Base-by-base conservation (phyloP, 805 yeast genomes). In the Lipomyces lipofer region DNA sequence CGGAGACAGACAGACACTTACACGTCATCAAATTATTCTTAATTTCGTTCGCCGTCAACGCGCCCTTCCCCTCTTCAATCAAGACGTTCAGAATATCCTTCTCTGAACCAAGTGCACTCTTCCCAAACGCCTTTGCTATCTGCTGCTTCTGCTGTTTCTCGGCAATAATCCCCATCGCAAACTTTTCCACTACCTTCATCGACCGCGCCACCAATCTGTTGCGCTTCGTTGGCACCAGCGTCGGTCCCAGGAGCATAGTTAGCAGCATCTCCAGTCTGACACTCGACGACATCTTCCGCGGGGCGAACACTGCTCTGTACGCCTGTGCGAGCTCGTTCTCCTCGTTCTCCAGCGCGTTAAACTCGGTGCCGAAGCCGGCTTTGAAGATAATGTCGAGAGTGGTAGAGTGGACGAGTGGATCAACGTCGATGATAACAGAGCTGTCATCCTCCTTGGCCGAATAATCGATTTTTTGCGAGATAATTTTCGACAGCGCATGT, bases 361-460 rank as follows among this genome's bases (percentile, higher is more conserved):
- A 47, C 29, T 57, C 56, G 28, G 35, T 21, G 9, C 61, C 61
- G 24, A 57, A 49, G 5, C 58, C 61, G 1, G 58, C 61, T 17
- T 35, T 35, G 51, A 53, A 49, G 15, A 57, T 57, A 24, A 50
- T 35, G 24, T 57, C 58, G n/a, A 57, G 50, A 7, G 61, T 54
- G 21, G 56, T 53, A 12, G 48, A 27, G n/a, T 45, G 51, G 17
- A 54, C n/a, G 17, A 39, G 44, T 13, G 47, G 46, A 13, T 47
- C 52, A 24, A 57, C 36, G 13, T 29, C 19, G 7, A 57, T 30
- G 17, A 53, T 13, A 15, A 21, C 32, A 3, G 19, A 27, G 9
- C 30, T 12, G 43, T 19, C 36, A 21, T 24, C 22, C 10, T n/a
- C 42, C 17, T 28, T 22, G 1, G 38, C 22, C 9, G 19, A 13